Evolutionary conservation across 2,329 filamentous ascomycete genomes (phyloP).

Genomic region (Gyromitra esculenta): DNA sequence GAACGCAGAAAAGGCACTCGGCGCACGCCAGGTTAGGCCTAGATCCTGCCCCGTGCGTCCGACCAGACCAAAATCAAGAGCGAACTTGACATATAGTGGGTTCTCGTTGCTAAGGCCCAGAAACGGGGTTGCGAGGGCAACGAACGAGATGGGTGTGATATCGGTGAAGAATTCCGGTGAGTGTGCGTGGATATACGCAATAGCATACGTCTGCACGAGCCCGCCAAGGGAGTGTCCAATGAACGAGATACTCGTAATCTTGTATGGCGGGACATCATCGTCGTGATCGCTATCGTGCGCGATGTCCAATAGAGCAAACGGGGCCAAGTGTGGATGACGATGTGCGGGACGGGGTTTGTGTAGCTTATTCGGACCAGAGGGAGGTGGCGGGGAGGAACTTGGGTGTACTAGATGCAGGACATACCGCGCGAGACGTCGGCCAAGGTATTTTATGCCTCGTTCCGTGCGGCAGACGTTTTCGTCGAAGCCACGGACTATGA

Average conservation of each 20-base stretch:
- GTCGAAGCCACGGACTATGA: conserved; percentile 87
- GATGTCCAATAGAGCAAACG: conserved; percentile 9
- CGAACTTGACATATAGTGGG: conserved; percentile 95
- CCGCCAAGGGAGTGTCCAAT: conserved; percentile 91
- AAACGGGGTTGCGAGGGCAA: conserved; percentile 85
- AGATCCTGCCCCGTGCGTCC: conserved; percentile 96
- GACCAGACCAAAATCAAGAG: conserved; percentile 92
- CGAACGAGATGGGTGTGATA: conserved; percentile 89
- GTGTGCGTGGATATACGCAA: conserved; percentile 96
- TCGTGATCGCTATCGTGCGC: conserved; percentile 49
- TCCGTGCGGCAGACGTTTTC: conserved; percentile 93
- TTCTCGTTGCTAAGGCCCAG: conserved; percentile 96
- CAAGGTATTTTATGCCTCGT: conserved; percentile 94
- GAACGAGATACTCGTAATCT: conserved; percentile 94
- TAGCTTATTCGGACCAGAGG: conserved; percentile 59
- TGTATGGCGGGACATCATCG: conserved; percentile 71
- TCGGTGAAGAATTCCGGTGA: conserved; percentile 88
- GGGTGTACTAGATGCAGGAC: conserved; percentile 90
- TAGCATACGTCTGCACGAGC: conserved; percentile 88
- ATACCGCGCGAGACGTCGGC: conserved; percentile 91
- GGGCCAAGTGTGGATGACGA: conserved; percentile 52
- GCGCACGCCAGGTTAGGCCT: conserved; percentile 91
- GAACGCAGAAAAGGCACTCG: conserved; percentile 76
- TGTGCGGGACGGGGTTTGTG: conserved; percentile 48
- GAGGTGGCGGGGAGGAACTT: conserved; percentile 85